Percentiles rank a stretch among this genome's conserved stretches.
Evolutionary conservation across 169 alveolate genomes (phyloP).

Genomic region (Plasmodium knowlesi): DNA sequence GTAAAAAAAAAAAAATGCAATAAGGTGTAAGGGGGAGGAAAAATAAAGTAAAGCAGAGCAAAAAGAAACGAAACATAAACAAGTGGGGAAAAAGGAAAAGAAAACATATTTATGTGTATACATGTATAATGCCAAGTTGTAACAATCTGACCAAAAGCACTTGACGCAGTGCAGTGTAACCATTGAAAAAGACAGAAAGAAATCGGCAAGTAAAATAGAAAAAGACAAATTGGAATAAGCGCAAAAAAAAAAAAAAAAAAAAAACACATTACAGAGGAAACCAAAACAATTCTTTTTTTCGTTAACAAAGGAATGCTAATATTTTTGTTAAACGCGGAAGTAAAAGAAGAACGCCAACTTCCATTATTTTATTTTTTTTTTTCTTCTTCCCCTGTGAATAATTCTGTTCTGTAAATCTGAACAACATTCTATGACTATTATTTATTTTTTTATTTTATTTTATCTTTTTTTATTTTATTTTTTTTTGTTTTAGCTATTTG

Average conservation of each 20-base stretch:
- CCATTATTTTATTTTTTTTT: not conserved
- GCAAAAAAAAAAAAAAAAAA: not conserved
- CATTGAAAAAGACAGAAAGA: not conserved
- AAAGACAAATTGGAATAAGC: not conserved
- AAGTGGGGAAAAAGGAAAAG: not conserved
- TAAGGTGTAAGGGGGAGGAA: not conserved
- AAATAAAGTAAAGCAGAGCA: not conserved
- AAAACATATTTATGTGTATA: not conserved
- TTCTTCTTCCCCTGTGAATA: not conserved
- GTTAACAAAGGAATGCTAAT: not conserved
- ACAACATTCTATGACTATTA: not conserved
- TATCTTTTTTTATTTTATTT: not conserved
- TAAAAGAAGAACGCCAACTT: not conserved
- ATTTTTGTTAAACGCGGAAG: not conserved
- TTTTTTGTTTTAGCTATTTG: not conserved
- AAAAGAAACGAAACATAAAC: not conserved
- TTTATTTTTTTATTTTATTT: not conserved
- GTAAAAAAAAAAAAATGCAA: slow-evolving; percentile 9
- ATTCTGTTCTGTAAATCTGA: not conserved
- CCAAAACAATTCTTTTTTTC: not conserved
- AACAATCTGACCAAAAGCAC: not conserved
- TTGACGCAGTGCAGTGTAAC: not conserved
- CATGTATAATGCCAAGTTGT: not conserved
- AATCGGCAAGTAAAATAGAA: no score
- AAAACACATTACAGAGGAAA: not conserved